Evolutionary conservation across 306 rosid species (phyloP).

Genomic region (Vigna reflexopilosa): DNA sequence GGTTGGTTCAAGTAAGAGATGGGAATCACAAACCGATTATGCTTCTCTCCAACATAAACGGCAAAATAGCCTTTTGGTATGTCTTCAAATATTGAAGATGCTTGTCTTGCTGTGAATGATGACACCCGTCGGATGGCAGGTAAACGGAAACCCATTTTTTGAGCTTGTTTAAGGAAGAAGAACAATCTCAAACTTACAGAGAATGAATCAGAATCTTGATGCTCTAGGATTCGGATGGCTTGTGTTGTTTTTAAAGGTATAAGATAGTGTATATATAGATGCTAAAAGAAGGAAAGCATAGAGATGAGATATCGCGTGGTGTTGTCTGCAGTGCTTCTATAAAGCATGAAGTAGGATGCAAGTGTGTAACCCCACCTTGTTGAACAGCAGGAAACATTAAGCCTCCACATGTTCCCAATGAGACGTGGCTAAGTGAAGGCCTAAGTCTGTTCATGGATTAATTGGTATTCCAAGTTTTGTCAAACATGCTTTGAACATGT

Average conservation of each 20-base stretch:
- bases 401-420: too few species aligned
- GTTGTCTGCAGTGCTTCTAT: too few species aligned
- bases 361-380: too few species aligned
- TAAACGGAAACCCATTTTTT: slow-evolving; percentile 50
- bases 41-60: slow-evolving; percentile 58
- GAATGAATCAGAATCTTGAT: not conserved
- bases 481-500: slow-evolving; percentile 41
- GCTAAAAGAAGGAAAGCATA: too few species aligned
- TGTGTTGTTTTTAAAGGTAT: slow-evolving; percentile 32
- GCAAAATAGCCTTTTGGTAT: slow-evolving; percentile 54
- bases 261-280: too few species aligned
- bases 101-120: slow-evolving; percentile 22
- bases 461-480: not conserved
- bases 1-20: slow-evolving; percentile 55
- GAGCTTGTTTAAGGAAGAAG: not conserved
- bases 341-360: too few species aligned
- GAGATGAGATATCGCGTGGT: too few species aligned
- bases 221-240: slow-evolving; percentile 13
- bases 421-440: too few species aligned
- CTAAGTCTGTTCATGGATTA: slow-evolving; percentile 31
- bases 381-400: too few species aligned
- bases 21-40: slow-evolving; percentile 52
- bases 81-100: slow-evolving; percentile 15
- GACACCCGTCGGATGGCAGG: slow-evolving; percentile 29
- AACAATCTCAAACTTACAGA: not conserved